Conservation (phyloP, 257 asterid species). For the Gardenia jasminoides region DNA sequence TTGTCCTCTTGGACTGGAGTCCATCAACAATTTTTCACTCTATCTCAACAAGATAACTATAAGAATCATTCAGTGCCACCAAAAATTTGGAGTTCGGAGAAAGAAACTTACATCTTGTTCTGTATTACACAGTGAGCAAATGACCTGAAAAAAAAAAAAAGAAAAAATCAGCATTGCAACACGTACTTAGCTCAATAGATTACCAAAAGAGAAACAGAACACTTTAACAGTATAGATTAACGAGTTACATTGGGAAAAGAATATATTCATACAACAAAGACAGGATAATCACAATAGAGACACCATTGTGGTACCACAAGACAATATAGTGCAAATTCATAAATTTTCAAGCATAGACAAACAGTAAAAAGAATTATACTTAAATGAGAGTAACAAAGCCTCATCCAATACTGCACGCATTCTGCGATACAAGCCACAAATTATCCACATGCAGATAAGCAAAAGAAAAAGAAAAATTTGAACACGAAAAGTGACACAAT, state of each 20-base stretch:
- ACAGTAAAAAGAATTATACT: background rate
- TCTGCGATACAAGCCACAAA: background rate
- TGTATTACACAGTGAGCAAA: conserved; percentile 51
- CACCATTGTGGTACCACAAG: background rate
- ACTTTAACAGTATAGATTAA: background rate
- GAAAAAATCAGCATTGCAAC: background rate
- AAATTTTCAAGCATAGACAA: background rate
- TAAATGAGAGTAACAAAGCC: background rate
- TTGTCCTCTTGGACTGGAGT: background rate
- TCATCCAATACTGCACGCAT: background rate
- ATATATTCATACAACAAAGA: background rate
- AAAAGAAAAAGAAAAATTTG: background rate
- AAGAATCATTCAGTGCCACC: background rate
- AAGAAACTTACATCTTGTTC: conserved; percentile 61
- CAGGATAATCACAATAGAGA: background rate
- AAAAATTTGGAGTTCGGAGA: background rate
- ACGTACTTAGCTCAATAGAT: background rate
- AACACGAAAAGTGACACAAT: background rate
- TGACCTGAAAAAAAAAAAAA: conserved; percentile 34
- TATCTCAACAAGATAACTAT: background rate
- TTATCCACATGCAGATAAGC: background rate
- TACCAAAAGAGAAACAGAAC: background rate
- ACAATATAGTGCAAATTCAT: background rate
- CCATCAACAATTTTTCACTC: background rate
- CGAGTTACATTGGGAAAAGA: background rate